Conservation (phyloP, 768 basidiomycete genomes). For the Heimioporus sp. region DNA sequence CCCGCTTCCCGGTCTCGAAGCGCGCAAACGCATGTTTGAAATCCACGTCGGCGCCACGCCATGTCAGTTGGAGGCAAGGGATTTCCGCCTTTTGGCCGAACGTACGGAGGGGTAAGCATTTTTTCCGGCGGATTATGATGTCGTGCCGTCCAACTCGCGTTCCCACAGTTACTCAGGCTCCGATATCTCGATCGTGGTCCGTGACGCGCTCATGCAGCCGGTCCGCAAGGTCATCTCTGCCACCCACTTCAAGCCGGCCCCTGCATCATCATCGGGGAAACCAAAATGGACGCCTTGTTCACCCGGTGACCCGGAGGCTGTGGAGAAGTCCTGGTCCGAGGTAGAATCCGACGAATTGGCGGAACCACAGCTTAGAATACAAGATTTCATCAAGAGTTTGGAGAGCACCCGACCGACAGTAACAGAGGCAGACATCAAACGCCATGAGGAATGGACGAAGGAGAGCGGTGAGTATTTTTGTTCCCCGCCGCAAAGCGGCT, state of each 20-base stretch:
- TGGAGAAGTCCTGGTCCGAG: conserved; percentile 88
- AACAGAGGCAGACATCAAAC: conserved; percentile 80
- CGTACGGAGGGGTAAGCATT: conserved; percentile 74
- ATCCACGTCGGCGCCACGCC: conserved; percentile 94
- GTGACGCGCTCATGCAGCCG: conserved; percentile 98
- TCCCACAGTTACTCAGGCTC: conserved; percentile 77
- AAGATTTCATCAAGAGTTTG: conserved; percentile 82
- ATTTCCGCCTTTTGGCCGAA: conserved; percentile 79
- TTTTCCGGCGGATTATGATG: too few relatives aligned
- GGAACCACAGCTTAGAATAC: conserved; percentile 79
- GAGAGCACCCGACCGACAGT: conserved; percentile 84
- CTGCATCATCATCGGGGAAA: conserved; percentile 22
- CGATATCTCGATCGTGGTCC: conserved; percentile 91
- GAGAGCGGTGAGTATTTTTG: conserved; percentile 62
- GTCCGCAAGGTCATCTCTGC: conserved; percentile 94
- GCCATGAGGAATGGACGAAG: conserved; percentile 80
- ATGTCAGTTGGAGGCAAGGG: conserved; percentile 72
- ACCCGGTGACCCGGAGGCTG: conserved; percentile 81
- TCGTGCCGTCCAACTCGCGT: background rate
- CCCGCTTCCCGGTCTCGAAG: conserved; percentile 91
- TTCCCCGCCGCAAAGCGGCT: too few relatives aligned
- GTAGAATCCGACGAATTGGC: conserved; percentile 83
- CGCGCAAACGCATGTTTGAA: conserved; percentile 93
- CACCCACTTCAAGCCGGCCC: conserved; percentile 83
- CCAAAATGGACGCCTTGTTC: conserved; percentile 94